phyloP scores from a whole-genome alignment of 164 flowering plant species.

The Stephania yunnanensis region DNA sequence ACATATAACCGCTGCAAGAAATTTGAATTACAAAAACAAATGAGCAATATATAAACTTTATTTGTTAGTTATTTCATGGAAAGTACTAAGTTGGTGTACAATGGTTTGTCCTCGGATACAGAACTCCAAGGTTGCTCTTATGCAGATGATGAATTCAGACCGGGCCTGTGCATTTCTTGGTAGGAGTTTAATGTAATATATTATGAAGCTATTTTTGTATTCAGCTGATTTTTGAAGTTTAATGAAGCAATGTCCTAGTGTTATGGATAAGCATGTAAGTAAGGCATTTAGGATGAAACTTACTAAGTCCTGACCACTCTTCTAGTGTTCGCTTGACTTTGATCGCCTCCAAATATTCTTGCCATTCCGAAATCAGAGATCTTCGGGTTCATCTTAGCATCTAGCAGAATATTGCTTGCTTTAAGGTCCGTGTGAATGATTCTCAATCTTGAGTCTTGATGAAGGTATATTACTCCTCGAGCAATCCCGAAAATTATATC shows the following conservation, averaged over 20 bases:
- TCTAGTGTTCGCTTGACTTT: constrained; percentile 44
- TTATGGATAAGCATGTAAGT: too few species aligned
- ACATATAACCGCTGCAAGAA: constrained; percentile 57
- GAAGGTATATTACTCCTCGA: constrained; percentile 67
- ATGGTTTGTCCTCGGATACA: too few species aligned
- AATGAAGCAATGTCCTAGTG: too few species aligned
- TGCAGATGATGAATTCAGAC: too few species aligned
- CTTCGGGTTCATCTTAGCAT: constrained; percentile 54
- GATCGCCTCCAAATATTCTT: constrained; percentile 49
- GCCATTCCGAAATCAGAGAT: constrained; percentile 82
- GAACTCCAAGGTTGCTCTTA: too few species aligned
- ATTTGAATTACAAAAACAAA: not conserved
- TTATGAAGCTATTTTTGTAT: too few species aligned
- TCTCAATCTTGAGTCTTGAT: constrained; percentile 60
- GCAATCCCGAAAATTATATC: constrained; percentile 62
- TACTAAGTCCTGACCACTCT: constrained; percentile 75
- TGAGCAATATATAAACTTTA: too few species aligned
- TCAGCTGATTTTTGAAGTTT: too few species aligned
- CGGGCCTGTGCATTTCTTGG: too few species aligned
- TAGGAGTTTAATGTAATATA: too few species aligned
- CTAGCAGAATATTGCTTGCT: constrained; percentile 62
- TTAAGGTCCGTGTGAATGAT: constrained; percentile 70
- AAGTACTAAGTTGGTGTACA: too few species aligned
- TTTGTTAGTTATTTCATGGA: too few species aligned
- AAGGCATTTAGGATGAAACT: constrained; percentile 17